Evolutionary conservation across 208 protist genomes (phyloP).

Genomic region (Leishmania turanica): DNA sequence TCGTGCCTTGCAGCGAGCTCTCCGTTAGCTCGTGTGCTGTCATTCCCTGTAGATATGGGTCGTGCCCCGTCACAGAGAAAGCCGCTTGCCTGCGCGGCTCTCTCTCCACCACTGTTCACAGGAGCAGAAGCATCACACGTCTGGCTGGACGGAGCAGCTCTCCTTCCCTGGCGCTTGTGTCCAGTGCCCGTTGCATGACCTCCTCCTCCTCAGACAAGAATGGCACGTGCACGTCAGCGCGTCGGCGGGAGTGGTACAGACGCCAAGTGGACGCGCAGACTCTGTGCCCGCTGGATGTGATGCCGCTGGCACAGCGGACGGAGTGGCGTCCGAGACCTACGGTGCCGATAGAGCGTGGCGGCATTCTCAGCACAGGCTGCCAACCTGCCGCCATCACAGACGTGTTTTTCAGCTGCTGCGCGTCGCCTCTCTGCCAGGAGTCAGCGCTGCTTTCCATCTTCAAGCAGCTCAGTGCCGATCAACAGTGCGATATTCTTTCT

Average conservation of each 20-base stretch:
- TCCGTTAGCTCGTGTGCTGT: neutral
- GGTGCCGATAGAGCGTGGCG: neutral
- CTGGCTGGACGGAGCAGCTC: neutral
- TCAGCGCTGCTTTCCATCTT: slow-evolving; percentile 15
- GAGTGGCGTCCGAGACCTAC: neutral
- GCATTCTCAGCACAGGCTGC: neutral
- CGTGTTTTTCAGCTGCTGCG: slow-evolving; percentile 30
- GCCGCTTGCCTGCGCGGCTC: neutral
- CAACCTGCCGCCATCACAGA: slow-evolving; percentile 17
- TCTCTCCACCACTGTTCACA: neutral
- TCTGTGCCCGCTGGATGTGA: slow-evolving; percentile 22
- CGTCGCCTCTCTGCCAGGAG: slow-evolving; percentile 13
- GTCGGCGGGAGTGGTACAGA: slow-evolving; percentile 28
- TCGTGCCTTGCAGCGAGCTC: neutral
- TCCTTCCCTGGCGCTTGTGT: neutral
- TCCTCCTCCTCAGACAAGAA: neutral
- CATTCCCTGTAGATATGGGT: neutral
- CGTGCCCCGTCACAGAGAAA: neutral
- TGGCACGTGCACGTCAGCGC: neutral
- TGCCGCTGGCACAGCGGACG: slow-evolving; percentile 24
- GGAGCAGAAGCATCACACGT: neutral
- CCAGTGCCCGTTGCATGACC: neutral
- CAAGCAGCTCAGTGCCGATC: slow-evolving; percentile 19
- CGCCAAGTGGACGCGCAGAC: slow-evolving; percentile 23
- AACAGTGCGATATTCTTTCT: slow-evolving; percentile 19